phyloP scores from a whole-genome alignment of 768 basidiomycete genomes.

The Hygrophorus pudorinus region DNA sequence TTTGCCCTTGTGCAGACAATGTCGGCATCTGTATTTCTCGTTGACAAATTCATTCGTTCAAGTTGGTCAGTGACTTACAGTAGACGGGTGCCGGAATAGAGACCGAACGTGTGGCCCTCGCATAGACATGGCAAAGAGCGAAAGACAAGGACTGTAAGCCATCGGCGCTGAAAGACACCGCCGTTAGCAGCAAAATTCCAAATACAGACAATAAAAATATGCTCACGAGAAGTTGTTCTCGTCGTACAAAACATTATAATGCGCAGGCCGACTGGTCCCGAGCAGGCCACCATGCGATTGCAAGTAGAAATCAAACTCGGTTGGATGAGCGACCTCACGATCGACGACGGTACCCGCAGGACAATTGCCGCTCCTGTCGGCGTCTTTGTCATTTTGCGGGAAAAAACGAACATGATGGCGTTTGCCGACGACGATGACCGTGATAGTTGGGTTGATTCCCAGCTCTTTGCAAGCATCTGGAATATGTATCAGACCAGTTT shows the following conservation, averaged over 20 bases:
- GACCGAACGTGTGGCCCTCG: constrained; percentile 69
- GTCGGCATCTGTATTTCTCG: constrained; percentile 6
- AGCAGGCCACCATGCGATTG: constrained; percentile 70
- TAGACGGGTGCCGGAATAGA: constrained; percentile 80
- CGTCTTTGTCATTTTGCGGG: constrained; percentile 34
- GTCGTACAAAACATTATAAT: constrained; percentile 28
- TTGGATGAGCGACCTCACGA: constrained; percentile 56
- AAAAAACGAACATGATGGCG: constrained; percentile 60
- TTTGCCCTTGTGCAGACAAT: constrained; percentile 62
- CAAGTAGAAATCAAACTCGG: constrained; percentile 73
- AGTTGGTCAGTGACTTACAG: constrained; percentile 33
- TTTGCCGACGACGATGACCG: constrained; percentile 74
- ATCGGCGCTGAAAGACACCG: constrained; percentile 33
- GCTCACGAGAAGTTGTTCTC: constrained; percentile 43
- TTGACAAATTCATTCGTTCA: neutral
- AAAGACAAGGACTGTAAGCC: constrained; percentile 58
- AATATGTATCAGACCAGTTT: constrained; percentile 6
- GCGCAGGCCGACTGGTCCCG: constrained; percentile 59
- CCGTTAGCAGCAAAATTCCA: neutral
- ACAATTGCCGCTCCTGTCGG: constrained; percentile 63
- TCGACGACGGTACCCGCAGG: constrained; percentile 76
- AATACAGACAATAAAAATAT: neutral
- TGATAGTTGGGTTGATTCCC: constrained; percentile 55
- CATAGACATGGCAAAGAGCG: constrained; percentile 46
- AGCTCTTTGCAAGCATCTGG: constrained; percentile 55